Percentiles rank a stretch among this genome's conserved stretches.
Conservation (phyloP, 2,329 filamentous ascomycete species). For the Plectosphaerella plurivora region DNA sequence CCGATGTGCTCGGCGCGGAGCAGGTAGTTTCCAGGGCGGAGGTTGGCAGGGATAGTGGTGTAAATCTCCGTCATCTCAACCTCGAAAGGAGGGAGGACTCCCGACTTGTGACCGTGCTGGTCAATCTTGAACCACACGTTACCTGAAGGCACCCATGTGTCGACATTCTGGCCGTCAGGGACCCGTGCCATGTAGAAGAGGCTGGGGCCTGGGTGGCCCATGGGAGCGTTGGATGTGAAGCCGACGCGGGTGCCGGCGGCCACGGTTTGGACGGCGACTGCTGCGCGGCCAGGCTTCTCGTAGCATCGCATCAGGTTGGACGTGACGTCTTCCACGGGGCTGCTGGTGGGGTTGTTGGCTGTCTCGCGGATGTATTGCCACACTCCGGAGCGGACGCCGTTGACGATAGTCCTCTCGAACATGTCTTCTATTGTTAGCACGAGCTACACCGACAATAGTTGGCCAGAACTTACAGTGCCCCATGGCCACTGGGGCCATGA, state of each 20-base stretch:
- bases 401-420: conserved; percentile 9
- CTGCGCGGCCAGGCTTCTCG: conserved; percentile 14
- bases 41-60: conserved; percentile 13
- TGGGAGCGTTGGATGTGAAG: conserved; percentile 29
- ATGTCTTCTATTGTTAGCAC: conserved; percentile 3
- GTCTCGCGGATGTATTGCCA: conserved; percentile 26
- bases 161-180: conserved; percentile 21
- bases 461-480: not conserved
- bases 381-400: conserved; percentile 11
- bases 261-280: conserved; percentile 13
- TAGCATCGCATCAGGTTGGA: conserved; percentile 25
- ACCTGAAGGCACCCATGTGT: conserved; percentile 24
- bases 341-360: conserved; percentile 24
- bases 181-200: conserved; percentile 27
- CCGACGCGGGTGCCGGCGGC: not conserved
- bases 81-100: not conserved
- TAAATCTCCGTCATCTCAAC: conserved; percentile 1
- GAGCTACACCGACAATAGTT: too few species aligned
- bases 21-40: conserved; percentile 17
- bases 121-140: conserved; percentile 26
- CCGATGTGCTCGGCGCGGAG: conserved; percentile 25
- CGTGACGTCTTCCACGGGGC: conserved; percentile 21
- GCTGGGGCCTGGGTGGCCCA: conserved; percentile 30
- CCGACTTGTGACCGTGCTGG: conserved; percentile 1
- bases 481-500: not conserved